Evolutionary conservation across 768 basidiomycete genomes (phyloP).

Genomic region (Boletus subcaerulescens): DNA sequence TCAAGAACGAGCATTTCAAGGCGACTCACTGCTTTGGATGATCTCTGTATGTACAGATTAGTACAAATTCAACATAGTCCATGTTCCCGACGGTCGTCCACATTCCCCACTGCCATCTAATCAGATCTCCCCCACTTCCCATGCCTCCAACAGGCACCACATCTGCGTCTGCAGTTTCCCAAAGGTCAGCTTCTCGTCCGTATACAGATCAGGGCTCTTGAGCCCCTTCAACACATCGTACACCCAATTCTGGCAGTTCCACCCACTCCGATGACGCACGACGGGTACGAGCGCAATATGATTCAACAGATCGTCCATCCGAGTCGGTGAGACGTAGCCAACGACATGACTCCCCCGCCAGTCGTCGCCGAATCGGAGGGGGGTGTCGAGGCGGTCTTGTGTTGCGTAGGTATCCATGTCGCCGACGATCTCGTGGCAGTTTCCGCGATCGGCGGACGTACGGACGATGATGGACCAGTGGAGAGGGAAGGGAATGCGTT

Average conservation of each 20-base stretch:
- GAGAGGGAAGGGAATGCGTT: constrained; percentile 13
- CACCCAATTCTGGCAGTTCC: constrained; percentile 32
- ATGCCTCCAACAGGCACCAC: constrained; percentile 28
- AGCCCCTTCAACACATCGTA: constrained; percentile 21
- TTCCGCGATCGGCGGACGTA: constrained; percentile 18
- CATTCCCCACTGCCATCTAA: no score
- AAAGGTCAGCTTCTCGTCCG: constrained; percentile 14
- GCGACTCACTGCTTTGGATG: no score
- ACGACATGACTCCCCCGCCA: constrained; percentile 29
- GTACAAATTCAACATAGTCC: no score
- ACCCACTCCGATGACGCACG: constrained; percentile 9
- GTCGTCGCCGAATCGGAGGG: constrained; percentile 5
- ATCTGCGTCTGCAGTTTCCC: constrained; percentile 27
- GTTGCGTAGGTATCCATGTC: constrained; percentile 22
- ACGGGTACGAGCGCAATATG: constrained; percentile 21
- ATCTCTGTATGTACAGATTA: no score
- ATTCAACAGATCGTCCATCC: constrained; percentile 15
- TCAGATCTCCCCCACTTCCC: constrained; percentile 28
- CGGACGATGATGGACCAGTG: constrained; percentile 31
- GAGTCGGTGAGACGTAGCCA: constrained; percentile 19
- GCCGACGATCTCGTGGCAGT: constrained; percentile 29
- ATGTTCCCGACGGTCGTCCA: no score
- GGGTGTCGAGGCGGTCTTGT: constrained; percentile 14
- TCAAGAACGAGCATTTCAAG: no score
- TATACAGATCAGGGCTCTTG: constrained; percentile 7